Evolutionary conservation across 441 rosid species (phyloP).

Genomic region (Manihot esculenta): DNA sequence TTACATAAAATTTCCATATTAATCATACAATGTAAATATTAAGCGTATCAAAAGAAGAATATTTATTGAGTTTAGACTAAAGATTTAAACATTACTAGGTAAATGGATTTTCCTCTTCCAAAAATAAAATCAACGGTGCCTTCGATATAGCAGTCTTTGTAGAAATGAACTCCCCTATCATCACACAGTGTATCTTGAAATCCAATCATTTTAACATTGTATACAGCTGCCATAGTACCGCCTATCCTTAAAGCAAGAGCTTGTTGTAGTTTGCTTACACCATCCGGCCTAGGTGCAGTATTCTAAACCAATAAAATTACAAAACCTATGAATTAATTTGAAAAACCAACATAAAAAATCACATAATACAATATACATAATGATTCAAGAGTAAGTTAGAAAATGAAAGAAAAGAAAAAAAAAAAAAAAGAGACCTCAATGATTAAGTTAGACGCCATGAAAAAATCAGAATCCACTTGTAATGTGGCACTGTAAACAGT

Average conservation of each 20-base stretch:
- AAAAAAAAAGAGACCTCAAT: constrained; percentile 30
- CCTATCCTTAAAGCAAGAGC: constrained; percentile 53
- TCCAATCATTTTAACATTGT: constrained; percentile 40
- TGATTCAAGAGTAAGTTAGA: no score
- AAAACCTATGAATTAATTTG: constrained; percentile 28
- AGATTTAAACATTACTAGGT: not conserved
- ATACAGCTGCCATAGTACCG: constrained; percentile 57
- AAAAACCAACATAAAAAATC: no score
- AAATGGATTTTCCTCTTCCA: not conserved
- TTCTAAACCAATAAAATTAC: constrained; percentile 38
- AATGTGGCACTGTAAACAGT: constrained; percentile 69
- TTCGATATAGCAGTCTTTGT: constrained; percentile 1
- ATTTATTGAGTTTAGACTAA: no score
- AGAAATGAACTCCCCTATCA: not conserved
- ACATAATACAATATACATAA: no score
- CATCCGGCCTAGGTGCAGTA: constrained; percentile 54
- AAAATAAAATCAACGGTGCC: constrained; percentile 8
- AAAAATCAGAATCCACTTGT: constrained; percentile 47
- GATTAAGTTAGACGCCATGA: constrained; percentile 47
- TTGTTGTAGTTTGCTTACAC: constrained; percentile 43
- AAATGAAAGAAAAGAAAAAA: no score
- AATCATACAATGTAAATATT: no score
- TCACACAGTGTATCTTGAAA: constrained; percentile 9
- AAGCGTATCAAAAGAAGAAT: no score
- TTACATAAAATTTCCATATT: no score